Conservation (phyloP, 768 basidiomycete genomes). For the Naganishia kalamii region DNA sequence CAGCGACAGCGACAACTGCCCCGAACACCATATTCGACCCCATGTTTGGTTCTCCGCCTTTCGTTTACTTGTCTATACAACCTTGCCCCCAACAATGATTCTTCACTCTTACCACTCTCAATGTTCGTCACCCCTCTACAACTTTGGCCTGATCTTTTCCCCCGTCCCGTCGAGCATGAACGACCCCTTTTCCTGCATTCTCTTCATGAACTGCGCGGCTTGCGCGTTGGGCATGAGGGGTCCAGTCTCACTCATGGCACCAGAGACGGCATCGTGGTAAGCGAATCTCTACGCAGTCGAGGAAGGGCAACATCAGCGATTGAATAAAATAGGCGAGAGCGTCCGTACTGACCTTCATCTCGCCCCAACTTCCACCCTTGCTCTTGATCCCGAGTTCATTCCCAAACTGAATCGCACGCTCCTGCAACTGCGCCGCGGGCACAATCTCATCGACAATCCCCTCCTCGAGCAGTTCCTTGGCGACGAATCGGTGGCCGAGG, state of each 20-base stretch:
- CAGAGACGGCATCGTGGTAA: slow-evolving; percentile 9
- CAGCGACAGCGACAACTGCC: too few relatives aligned
- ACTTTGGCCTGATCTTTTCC: slow-evolving; percentile 4
- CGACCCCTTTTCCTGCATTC: slow-evolving; percentile 19
- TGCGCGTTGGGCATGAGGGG: slow-evolving; percentile 6
- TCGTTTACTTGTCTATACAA: too few relatives aligned
- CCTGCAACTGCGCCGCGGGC: slow-evolving; percentile 49
- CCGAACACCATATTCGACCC: too few relatives aligned
- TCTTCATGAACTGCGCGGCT: slow-evolving; percentile 10
- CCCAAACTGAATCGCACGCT: slow-evolving; percentile 34
- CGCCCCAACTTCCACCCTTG: slow-evolving; percentile 37
- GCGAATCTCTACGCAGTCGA: slow-evolving; percentile 10
- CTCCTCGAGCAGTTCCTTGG: slow-evolving; percentile 60
- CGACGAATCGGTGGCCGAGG: slow-evolving; percentile 70
- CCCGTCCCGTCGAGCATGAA: slow-evolving; percentile 15
- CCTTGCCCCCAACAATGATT: too few relatives aligned
- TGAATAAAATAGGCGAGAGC: background rate
- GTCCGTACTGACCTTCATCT: slow-evolving; percentile 33
- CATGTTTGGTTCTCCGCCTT: too few relatives aligned
- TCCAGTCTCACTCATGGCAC: background rate
- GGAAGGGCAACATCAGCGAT: background rate
- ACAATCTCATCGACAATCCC: slow-evolving; percentile 69
- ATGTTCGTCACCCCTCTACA: background rate
- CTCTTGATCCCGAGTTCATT: slow-evolving; percentile 32
- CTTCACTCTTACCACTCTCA: background rate